A percentile compares a stretch with the other conserved stretches of the same genome.
phyloP scores from a whole-genome alignment of 2,329 filamentous ascomycete species.

The Apiospora arundinis region DNA sequence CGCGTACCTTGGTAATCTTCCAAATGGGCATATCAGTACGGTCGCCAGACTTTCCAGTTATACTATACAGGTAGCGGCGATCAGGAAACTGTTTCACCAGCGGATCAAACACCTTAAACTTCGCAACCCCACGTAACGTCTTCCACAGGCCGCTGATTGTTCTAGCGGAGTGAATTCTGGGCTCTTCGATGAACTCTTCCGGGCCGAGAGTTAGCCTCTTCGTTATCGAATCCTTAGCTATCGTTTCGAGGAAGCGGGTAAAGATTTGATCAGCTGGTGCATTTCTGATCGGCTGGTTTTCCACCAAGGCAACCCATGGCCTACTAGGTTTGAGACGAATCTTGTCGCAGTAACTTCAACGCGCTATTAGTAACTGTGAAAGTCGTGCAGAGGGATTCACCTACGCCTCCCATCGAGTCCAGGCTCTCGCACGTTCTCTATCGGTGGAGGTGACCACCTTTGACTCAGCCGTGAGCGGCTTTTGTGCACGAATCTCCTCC shows the following conservation, averaged over 20 bases:
- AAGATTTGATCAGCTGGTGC: constrained; percentile 12
- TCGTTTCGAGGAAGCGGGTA: constrained; percentile 6
- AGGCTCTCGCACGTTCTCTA: neutral
- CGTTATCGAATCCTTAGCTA: neutral
- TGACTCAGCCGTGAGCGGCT: neutral
- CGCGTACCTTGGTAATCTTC: neutral
- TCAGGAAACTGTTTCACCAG: neutral
- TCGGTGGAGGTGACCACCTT: neutral
- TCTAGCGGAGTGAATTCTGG: neutral
- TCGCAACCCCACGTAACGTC: neutral
- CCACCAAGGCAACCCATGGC: neutral
- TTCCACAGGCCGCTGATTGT: neutral
- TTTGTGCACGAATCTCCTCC: neutral
- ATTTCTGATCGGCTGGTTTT: neutral
- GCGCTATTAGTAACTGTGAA: neutral
- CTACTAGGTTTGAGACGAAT: neutral
- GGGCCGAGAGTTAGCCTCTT: constrained; percentile 3
- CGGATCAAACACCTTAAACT: neutral
- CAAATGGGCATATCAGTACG: neutral
- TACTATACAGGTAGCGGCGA: neutral
- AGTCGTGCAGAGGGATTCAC: neutral
- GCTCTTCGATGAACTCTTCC: constrained; percentile 4
- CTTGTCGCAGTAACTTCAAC: neutral
- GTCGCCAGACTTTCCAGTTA: neutral
- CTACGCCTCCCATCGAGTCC: neutral